Percentiles rank a stretch among this genome's conserved stretches.
Evolutionary conservation across 805 yeast genomes (phyloP).

Genomic region (Grigorovia jiainica): DNA sequence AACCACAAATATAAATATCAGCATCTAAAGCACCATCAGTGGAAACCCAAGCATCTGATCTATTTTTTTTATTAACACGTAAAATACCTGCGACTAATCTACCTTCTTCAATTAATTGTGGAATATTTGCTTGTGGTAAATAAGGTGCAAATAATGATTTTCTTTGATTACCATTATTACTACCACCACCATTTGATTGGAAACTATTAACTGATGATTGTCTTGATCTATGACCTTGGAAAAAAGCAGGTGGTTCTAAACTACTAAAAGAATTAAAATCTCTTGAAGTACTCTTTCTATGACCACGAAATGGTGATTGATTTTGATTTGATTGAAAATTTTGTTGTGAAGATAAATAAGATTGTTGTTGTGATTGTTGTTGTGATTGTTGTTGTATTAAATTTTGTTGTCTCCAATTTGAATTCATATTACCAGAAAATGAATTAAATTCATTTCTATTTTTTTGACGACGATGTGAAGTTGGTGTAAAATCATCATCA

Average conservation of each 20-base stretch:
- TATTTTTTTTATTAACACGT: constrained; percentile 89
- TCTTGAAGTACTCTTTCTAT: constrained; percentile 21
- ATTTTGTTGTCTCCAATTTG: constrained; percentile 49
- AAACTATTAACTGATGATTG: constrained; percentile 55
- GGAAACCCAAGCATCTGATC: constrained; percentile 97
- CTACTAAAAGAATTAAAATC: constrained; percentile 17
- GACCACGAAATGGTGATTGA: constrained; percentile 26
- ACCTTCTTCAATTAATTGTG: constrained; percentile 82
- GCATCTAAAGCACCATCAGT: constrained; percentile 94
- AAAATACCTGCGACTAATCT: constrained; percentile 84
- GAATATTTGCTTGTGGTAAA: constrained; percentile 85
- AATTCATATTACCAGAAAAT: constrained; percentile 35
- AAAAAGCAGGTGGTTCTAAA: constrained; percentile 29
- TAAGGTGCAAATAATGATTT: constrained; percentile 93
- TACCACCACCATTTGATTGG: constrained; percentile 24
- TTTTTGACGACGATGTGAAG: constrained; percentile 24
- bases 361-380: constrained; percentile 10
- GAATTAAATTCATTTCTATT: constrained; percentile 15
- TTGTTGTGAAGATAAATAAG: constrained; percentile 1
- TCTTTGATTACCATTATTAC: constrained; percentile 37
- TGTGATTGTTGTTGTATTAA: constrained; percentile 20
- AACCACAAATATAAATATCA: constrained; percentile 94
- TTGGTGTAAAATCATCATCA: constrained; percentile 24
- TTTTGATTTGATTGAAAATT: constrained; percentile 2
- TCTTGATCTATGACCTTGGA: constrained; percentile 73